phyloP scores from a whole-genome alignment of 441 rosid genomes.

The Sinapis alba region DNA sequence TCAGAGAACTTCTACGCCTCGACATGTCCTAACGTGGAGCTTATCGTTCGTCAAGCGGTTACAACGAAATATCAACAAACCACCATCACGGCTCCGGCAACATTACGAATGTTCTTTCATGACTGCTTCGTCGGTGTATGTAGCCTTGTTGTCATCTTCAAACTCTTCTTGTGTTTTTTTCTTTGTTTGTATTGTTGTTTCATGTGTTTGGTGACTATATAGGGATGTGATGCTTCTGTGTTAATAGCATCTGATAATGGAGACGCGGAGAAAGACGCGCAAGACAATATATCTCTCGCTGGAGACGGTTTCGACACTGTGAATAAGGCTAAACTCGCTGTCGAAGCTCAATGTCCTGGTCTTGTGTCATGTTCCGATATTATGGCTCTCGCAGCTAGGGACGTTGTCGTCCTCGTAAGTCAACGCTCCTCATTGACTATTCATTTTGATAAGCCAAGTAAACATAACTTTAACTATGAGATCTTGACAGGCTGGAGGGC shows the following conservation, averaged over 20 bases:
- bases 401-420: conserved; percentile 55
- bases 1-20: conserved; percentile 49
- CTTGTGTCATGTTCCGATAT: conserved; percentile 65
- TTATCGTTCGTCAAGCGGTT: conserved; percentile 51
- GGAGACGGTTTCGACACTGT: conserved; percentile 73
- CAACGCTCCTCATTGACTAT: not conserved
- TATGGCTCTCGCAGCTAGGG: conserved; percentile 58
- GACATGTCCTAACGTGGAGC: conserved; percentile 55
- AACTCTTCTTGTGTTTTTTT: not conserved
- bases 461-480: not conserved
- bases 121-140: conserved; percentile 67
- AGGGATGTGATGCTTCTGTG: conserved; percentile 65
- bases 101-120: conserved; percentile 68
- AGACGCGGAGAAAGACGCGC: conserved; percentile 61
- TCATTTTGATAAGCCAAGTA: not conserved
- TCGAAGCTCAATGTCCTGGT: conserved; percentile 51
- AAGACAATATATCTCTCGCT: conserved; percentile 54
- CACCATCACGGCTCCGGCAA: conserved; percentile 55
- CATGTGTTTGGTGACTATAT: not conserved
- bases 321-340: conserved; percentile 51
- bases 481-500: conserved; percentile 67
- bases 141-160: not conserved
- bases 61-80: conserved; percentile 49
- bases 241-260: conserved; percentile 49
- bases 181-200: not conserved